These are phyloP conservation scores for Allomyces macrogynus DNA, from an alignment of 192 early-diverging fungal species.

Conservation along the genomic window DNA sequence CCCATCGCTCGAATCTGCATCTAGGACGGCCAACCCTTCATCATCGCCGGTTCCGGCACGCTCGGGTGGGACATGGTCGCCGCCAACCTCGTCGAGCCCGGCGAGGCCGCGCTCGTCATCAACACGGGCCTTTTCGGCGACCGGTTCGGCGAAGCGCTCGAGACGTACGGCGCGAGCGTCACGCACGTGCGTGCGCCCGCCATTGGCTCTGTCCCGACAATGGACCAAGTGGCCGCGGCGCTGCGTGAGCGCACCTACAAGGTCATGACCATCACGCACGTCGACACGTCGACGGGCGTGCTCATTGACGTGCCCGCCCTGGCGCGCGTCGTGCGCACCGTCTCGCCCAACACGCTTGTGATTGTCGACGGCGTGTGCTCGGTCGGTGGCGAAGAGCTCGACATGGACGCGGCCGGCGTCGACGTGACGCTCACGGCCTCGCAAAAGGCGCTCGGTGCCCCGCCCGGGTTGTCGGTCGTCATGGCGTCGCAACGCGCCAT, in stretches of 20 bases:
- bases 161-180: slow-evolving; percentile 75
- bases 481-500: slow-evolving; percentile 61
- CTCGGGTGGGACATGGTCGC: slow-evolving; percentile 94
- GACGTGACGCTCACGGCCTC: slow-evolving; percentile 82
- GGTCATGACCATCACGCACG: slow-evolving; percentile 79
- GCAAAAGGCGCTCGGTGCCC: slow-evolving; percentile 88
- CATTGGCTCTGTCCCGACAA: slow-evolving; percentile 44
- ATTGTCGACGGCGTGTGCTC: slow-evolving; percentile 91
- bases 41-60: slow-evolving; percentile 88
- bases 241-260: slow-evolving; percentile 42
- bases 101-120: slow-evolving; percentile 69
- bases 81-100: slow-evolving; percentile 72
- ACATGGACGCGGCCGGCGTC: slow-evolving; percentile 76
- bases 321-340: slow-evolving; percentile 41
- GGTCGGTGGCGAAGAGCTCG: slow-evolving; percentile 77
- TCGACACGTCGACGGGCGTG: slow-evolving; percentile 90
- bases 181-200: slow-evolving; percentile 45
- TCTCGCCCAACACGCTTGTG: slow-evolving; percentile 72
- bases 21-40: slow-evolving; percentile 65
- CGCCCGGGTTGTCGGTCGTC: slow-evolving; percentile 79
- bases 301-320: slow-evolving; percentile 63
- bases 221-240: slow-evolving; percentile 42
- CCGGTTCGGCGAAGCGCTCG: slow-evolving; percentile 76
- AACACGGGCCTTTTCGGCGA: slow-evolving; percentile 94
- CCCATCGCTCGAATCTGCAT: too few species aligned